Evolutionary conservation across 75 land plant genomes (phyloP), one percentile per base, ranked within the genome.

Genomic region (Larix kaempferi): DNA sequence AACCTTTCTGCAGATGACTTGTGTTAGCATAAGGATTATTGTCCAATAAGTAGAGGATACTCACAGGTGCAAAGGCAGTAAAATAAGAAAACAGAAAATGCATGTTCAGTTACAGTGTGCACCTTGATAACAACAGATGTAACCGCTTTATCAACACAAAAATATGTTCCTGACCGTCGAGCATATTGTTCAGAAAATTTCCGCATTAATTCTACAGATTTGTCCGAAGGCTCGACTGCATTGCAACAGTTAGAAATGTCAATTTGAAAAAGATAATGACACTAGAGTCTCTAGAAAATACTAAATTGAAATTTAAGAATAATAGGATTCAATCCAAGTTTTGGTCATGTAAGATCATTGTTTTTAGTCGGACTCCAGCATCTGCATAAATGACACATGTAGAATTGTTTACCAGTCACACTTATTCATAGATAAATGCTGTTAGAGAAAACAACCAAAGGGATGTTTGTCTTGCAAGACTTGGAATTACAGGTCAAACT

Each of bases 171-270:
- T n/a, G 98, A 95, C 26, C 79, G 82, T 21, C 98, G 90, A 59
- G 96, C 96, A 82, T 95, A 95, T 77, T 91, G 94, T 80, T 95
- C 98, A 12, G 97, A 94, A 86, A 95, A 95, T 71, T 95, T 95
- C 81, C 98, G 84, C 98, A 95, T 95, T 35, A 90, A 80, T 69
- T 95, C 98, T 73, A 95, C 83, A 69, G 94, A 91, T 76, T 95
- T 95, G 14, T 88, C 91, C 2, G 98, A 88, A 29, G 98, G 98
- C 78, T 93, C 95, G 55, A 73, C 98, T 90, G 88, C 72, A 54
- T 39, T 29, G 35, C 16, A 33, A 33, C 19, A 19, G 21, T 29
- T 29, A 29, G 35, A 33, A 6, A 65, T 65, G 7, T 33, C 35
- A 65, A 37, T 65, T 33, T 37, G 16, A 33, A 65, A 65, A 33